Conservation (phyloP, 129 eudicot species). For the Flaveria ramosissima region DNA sequence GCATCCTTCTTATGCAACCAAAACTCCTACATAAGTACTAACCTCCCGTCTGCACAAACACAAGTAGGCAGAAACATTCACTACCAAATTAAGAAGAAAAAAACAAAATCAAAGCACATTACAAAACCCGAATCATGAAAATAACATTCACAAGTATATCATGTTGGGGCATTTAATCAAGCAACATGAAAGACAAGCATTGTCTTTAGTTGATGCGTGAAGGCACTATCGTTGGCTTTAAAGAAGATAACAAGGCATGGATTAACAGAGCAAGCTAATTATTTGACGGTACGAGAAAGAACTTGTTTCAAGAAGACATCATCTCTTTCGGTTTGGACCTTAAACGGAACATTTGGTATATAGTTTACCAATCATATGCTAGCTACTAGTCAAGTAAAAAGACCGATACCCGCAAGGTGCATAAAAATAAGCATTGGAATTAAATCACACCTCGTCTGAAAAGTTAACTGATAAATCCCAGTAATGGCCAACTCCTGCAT, state of each 20-base stretch:
- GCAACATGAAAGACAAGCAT: not conserved
- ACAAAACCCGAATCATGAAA: no score
- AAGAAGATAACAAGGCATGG: not conserved
- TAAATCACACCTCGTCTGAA: conserved; percentile 50
- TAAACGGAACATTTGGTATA: not conserved
- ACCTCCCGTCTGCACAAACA: no score
- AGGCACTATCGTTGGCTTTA: not conserved
- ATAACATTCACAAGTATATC: no score
- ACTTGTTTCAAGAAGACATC: not conserved
- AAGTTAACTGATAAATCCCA: conserved; percentile 81
- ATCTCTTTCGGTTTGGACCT: not conserved
- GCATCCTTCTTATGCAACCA: no score
- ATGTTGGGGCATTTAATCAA: no score
- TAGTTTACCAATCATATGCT: conserved; percentile 18
- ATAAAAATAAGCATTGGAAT: not conserved
- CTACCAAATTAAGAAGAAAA: no score
- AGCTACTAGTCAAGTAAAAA: not conserved
- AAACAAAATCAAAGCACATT: no score
- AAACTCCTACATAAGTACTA: no score
- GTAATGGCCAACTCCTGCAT: conserved; percentile 86
- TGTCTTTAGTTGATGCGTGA: not conserved
- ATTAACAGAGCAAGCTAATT: not conserved
- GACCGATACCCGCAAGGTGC: not conserved
- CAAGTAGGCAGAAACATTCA: no score
- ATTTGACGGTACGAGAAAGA: not conserved